A percentile compares a stretch with the other conserved stretches of the same genome.
Conservation (phyloP, 495 filamentous ascomycete species). For the Neurospora sp. region DNA sequence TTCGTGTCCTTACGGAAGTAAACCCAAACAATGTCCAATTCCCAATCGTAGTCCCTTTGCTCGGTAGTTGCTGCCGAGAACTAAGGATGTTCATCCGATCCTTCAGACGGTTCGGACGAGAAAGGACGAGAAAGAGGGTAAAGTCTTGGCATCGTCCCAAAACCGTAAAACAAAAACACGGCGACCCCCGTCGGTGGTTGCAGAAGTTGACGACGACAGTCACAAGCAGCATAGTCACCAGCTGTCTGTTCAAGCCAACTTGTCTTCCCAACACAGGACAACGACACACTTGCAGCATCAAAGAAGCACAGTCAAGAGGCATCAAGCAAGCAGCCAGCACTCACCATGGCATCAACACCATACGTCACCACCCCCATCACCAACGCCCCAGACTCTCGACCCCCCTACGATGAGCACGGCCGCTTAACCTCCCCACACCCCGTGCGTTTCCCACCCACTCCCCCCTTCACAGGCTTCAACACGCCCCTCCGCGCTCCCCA, state of each 20-base stretch:
- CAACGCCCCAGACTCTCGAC: neutral
- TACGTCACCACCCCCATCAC: neutral
- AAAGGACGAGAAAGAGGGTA: neutral
- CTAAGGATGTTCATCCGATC: neutral
- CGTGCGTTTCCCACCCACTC: constrained; percentile 38
- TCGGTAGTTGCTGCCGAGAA: neutral
- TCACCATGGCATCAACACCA: neutral
- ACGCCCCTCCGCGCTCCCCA: constrained; percentile 37
- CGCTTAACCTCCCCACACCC: constrained; percentile 21
- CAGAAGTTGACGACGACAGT: neutral
- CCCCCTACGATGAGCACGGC: constrained; percentile 32
- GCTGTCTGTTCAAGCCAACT: neutral
- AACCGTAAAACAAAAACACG: neutral
- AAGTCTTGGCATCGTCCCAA: neutral
- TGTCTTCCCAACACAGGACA: neutral
- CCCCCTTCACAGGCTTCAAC: constrained; percentile 39
- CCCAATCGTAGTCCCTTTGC: neutral
- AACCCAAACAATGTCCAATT: neutral
- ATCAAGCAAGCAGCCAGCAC: neutral
- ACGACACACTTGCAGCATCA: neutral
- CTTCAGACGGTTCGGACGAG: neutral
- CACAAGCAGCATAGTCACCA: neutral
- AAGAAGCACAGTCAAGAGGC: neutral
- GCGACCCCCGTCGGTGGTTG: neutral
- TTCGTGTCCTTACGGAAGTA: neutral